Conservation (phyloP, 257 asterid genomes). For the Salvia miltiorrhiza region DNA sequence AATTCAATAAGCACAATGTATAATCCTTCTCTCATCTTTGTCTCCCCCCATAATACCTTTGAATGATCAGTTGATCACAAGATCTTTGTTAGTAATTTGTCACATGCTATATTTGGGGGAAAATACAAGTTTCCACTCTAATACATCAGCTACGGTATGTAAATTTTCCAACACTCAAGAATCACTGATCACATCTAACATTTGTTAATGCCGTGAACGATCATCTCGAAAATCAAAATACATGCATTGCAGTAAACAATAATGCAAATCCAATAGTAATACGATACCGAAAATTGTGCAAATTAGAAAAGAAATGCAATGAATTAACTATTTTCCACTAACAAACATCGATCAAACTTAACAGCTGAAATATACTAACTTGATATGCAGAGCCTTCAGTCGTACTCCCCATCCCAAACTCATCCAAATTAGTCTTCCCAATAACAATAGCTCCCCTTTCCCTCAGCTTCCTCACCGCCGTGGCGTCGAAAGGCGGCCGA, state of each 20-base stretch:
- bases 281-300: background rate
- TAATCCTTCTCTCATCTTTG: background rate
- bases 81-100: background rate
- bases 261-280: background rate
- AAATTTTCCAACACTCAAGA: background rate
- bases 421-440: slow-evolving; percentile 97
- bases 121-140: background rate
- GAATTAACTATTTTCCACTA: background rate
- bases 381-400: slow-evolving; percentile 91
- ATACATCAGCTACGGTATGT: background rate
- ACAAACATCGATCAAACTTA: background rate
- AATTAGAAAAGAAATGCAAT: background rate
- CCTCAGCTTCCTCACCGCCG: slow-evolving; percentile 79
- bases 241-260: background rate
- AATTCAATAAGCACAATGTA: background rate
- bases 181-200: background rate
- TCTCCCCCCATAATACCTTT: background rate
- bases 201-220: background rate
- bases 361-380: slow-evolving; percentile 27
- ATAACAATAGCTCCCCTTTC: slow-evolving; percentile 75
- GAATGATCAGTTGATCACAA: background rate
- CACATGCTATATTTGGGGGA: background rate
- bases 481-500: slow-evolving; percentile 84
- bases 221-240: background rate
- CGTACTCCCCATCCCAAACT: slow-evolving; percentile 99